Conservation (phyloP, 2,329 filamentous ascomycete species). For the Stachybotrys echinatus region DNA sequence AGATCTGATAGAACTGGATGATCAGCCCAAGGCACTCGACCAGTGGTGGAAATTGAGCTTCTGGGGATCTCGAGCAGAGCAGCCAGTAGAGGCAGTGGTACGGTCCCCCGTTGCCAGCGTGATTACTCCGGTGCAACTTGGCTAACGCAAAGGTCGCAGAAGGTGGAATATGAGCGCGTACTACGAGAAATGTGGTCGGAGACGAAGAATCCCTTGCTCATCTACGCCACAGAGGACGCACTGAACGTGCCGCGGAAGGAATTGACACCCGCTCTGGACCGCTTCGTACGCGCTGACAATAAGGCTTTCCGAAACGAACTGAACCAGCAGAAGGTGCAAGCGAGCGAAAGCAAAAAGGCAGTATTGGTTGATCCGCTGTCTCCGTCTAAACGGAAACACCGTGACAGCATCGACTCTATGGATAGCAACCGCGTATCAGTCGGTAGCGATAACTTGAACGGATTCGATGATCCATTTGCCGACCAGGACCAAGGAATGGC, state of each 20-base stretch:
- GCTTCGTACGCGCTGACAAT: slow-evolving; percentile 48
- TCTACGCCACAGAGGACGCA: slow-evolving; percentile 50
- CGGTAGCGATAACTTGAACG: slow-evolving; percentile 31
- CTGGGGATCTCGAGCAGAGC: background rate
- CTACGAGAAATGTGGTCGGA: slow-evolving; percentile 41
- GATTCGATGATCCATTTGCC: slow-evolving; percentile 23
- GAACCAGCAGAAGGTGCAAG: slow-evolving; percentile 25
- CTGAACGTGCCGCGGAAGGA: slow-evolving; percentile 26
- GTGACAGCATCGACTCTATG: slow-evolving; percentile 41
- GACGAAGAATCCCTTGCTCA: slow-evolving; percentile 39
- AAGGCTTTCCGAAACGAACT: slow-evolving; percentile 46
- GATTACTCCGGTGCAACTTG: background rate
- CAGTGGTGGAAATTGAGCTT: slow-evolving; percentile 50
- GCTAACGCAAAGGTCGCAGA: slow-evolving; percentile 28
- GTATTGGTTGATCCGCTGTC: slow-evolving; percentile 34
- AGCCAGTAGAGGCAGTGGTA: slow-evolving; percentile 46
- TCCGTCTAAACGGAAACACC: slow-evolving; percentile 40
- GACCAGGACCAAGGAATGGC: slow-evolving; percentile 14
- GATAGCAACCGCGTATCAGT: slow-evolving; percentile 39
- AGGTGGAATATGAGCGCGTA: slow-evolving; percentile 39
- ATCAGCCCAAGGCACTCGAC: slow-evolving; percentile 25
- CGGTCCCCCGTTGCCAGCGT: slow-evolving; percentile 4
- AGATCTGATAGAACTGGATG: slow-evolving; percentile 37
- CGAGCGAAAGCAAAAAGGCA: slow-evolving; percentile 10
- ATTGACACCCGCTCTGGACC: slow-evolving; percentile 33